phyloP scores from a whole-genome alignment of 495 filamentous ascomycete species.

The Aeminium ludgeri region DNA sequence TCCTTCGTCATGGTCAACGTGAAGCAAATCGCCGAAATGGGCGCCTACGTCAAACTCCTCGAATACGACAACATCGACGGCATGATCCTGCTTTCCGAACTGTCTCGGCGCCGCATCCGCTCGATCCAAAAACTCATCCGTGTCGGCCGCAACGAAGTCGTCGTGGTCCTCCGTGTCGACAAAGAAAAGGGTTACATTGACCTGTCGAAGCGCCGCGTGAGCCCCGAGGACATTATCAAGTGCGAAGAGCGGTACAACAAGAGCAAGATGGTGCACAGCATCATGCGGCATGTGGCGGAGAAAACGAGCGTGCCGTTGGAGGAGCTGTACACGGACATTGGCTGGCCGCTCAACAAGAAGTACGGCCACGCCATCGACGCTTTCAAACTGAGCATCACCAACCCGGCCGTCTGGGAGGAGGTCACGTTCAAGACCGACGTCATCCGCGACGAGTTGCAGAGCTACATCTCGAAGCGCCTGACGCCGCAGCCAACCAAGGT shows the following conservation, averaged over 20 bases:
- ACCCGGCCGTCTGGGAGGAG: constrained; percentile 89
- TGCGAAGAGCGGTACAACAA: constrained; percentile 99
- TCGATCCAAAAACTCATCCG: constrained; percentile 98
- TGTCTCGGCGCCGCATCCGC: constrained; percentile 89
- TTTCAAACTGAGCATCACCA: constrained; percentile 97
- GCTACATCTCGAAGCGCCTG: constrained; percentile 88
- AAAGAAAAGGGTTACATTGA: constrained; percentile 99
- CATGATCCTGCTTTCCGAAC: constrained; percentile 95
- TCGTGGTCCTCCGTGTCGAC: constrained; percentile 93
- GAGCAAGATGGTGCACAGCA: constrained; percentile 96
- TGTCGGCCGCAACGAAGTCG: constrained; percentile 93
- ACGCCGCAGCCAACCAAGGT: constrained; percentile 97
- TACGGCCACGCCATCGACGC: constrained; percentile 94
- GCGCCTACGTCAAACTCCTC: constrained; percentile 95
- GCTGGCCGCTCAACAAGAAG: constrained; percentile 93
- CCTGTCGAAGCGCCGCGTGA: constrained; percentile 93
- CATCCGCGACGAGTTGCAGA: constrained; percentile 73
- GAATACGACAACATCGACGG: constrained; percentile 99
- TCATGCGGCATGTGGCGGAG: constrained; percentile 95
- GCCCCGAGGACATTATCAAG: constrained; percentile 90
- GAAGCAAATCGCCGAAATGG: constrained; percentile 94
- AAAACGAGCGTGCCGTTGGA: constrained; percentile 89
- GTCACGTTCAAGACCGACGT: constrained; percentile 71
- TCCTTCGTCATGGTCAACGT: constrained; percentile 91
- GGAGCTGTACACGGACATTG: constrained; percentile 79